Evolutionary conservation across 1,284 basidiomycete species (phyloP), one percentile per base, ranked within the genome.

Genomic region (Rhodotorula sp.): DNA sequence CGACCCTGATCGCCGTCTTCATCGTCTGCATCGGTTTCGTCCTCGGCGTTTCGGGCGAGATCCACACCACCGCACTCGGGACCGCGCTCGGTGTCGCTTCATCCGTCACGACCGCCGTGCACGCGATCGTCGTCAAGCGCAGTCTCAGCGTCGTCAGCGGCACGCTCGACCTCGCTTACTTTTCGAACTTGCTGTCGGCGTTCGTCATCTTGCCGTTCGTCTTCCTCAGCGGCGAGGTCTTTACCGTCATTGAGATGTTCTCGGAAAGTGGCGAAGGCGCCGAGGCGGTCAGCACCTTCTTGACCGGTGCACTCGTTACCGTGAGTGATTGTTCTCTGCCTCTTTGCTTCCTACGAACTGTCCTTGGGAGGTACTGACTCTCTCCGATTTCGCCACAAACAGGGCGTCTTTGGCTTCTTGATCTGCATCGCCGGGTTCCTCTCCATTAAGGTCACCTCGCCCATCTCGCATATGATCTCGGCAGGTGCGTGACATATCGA

Each of bases 381-480:
- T 43, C 38, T 43, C 38, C 38, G 38, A 12, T 12, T 3, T 5
- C 28, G 14, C 3, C 45, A 16, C 5, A 21, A 21, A 31, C 72
- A 92, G 91, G 92, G 91, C 52, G 82, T 85, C 23, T 83, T 94
- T 70, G 92, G 92, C 15, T 94, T 94, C 84, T 82, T 92, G 77
- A 93, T 94, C 87, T 90, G 89, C 82, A 87, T 94, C 69, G 92
- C 92, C n/a, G 90, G 90, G 72, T 82, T 92, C 67, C 85, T 94
- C 59, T 91, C 90, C 43, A 93, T 94, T 84, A 92, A 94, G 81
- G 89, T 94, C 70, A 94, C 92, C 5, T 93, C 91, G 2, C 92
- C 92, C 21, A 91, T 93, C 79, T 93, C 92, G 2, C 92, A 94
- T 80, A 94, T 94, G 92, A 84, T 93, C 47, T 92, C 90, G 14